These are phyloP conservation scores for Protomyces arabidopsidicola DNA, from an alignment of 1,139 yeast genomes.

Conservation along the genomic window DNA sequence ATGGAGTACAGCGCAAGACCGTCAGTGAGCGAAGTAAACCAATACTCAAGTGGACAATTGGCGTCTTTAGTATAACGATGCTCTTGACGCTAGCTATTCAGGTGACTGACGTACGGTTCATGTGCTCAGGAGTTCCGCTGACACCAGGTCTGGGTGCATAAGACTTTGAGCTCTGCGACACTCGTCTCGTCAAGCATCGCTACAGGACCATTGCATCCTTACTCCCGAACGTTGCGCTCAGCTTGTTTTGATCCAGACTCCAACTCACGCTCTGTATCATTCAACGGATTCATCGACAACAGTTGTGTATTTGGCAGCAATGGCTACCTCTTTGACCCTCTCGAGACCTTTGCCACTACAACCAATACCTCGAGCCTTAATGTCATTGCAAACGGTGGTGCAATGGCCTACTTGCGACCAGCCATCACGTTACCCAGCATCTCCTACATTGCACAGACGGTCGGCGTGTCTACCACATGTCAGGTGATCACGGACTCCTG, in stretches of 20 bases:
- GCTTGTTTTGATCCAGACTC: neutral
- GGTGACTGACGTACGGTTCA: neutral
- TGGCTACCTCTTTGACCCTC: neutral
- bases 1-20: neutral
- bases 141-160: conserved; percentile 4
- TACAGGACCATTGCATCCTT: neutral
- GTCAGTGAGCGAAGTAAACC: neutral
- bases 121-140: neutral
- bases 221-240: neutral
- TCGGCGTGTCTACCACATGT: neutral
- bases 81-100: neutral
- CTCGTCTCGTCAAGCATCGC: neutral
- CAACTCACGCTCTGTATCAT: neutral
- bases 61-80: neutral
- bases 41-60: neutral
- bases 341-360: conserved; percentile 7
- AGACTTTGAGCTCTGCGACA: neutral
- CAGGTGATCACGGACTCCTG: neutral
- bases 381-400: neutral
- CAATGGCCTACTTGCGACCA: neutral
- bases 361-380: conserved; percentile 1
- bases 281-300: neutral
- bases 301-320: conserved; percentile 1
- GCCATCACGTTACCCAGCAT: neutral
- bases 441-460: neutral